Evolutionary conservation across 2,329 filamentous ascomycete genomes (phyloP), one percentile per base, ranked within the genome.

Genomic region (Venturia oleaginea): DNA sequence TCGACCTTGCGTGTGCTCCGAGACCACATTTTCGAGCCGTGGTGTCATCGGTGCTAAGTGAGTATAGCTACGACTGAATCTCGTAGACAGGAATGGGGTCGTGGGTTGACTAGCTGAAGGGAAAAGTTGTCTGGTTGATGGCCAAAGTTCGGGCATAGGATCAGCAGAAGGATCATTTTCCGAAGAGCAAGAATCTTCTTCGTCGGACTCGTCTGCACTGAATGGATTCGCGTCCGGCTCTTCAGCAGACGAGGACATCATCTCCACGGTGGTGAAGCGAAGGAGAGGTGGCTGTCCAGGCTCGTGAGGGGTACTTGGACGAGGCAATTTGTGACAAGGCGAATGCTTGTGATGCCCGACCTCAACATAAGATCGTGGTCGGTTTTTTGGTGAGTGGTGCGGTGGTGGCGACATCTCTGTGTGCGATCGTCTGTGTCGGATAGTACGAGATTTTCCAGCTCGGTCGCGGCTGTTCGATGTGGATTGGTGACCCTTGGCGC

Each of bases 1-100:
- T 65, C 48, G 64, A 37, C 43, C 64, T 34, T 27, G 27, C 57
- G 74, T 22, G 17, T 2, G 67, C 62, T 43, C 64, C 66, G 61
- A 64, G 42, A 11, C 61, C 66, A 54, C 68, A 64, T 42, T 65
- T 67, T 19, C 68, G 40, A 60, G 71, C 59, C 66, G 72, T 64
- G 7, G 64, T 24, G 42, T 54, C 70, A 37, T 72, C 11, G 51
- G 51, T 19, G 67, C 37, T 70, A 70, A 30, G 60, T 46, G 40
- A n/a, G 30, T 51, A 11, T 40, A 54, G 59, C 42, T 60, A 15
- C 37, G 46, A 27, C 30, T 65, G 22, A 57, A 60, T 19, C 27
- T 27, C 13, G 64, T 42, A 10, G 59, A 60, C 10, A 42, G 24
- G 34, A 65, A 65, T 17, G 64, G 64, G 27, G 59, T 65, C 11